Evolutionary conservation across 208 protist genomes (phyloP).

Genomic region (Acanthamoeba quina): DNA sequence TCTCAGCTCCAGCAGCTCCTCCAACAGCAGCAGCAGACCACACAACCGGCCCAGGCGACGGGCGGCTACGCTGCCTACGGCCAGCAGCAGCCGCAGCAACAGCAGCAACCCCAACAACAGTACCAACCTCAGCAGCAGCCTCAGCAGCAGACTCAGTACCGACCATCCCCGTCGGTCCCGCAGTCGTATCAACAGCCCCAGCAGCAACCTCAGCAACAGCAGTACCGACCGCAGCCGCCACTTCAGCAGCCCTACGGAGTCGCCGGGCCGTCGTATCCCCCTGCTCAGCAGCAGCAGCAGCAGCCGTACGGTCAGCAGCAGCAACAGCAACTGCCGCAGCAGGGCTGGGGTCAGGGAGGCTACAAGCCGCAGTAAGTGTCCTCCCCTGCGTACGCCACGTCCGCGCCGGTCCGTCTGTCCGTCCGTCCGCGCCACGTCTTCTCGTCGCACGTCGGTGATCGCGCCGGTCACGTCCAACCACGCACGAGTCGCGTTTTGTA

Average conservation of each 20-base stretch:
- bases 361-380: not conserved
- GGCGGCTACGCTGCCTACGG: constrained; percentile 11
- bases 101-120: not conserved
- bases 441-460: too few species aligned
- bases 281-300: not conserved
- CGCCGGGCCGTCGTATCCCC: not conserved
- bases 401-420: too few species aligned
- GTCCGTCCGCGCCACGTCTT: too few species aligned
- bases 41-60: not conserved
- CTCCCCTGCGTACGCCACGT: too few species aligned
- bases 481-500: too few species aligned
- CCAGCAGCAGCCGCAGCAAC: not conserved
- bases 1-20: constrained; percentile 11
- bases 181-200: not conserved
- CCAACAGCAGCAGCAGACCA: constrained; percentile 28
- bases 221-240: not conserved
- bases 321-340: not conserved
- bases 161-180: not conserved
- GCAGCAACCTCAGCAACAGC: constrained; percentile 42
- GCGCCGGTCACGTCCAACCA: too few species aligned
- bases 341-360: constrained; percentile 8
- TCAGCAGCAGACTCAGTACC: not conserved
- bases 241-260: not conserved
- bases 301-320: not conserved
- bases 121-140: not conserved